Evolutionary conservation across 441 rosid genomes (phyloP).

Genomic region (Viola pubescens): DNA sequence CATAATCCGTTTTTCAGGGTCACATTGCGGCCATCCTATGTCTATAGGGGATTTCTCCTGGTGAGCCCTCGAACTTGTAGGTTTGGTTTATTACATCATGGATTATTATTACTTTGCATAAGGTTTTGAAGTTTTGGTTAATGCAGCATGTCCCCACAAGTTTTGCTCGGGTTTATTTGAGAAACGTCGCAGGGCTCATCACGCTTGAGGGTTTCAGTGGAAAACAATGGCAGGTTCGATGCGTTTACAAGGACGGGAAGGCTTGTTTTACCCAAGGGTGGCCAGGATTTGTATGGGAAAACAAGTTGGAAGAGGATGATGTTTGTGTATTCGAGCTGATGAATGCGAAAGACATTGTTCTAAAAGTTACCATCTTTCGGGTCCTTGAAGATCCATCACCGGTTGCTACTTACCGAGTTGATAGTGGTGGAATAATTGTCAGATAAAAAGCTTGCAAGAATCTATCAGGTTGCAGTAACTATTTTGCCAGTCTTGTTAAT

Average conservation of each 20-base stretch:
- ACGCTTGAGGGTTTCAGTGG: conserved; percentile 27
- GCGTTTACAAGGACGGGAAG: conserved; percentile 9
- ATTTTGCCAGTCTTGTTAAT: neutral
- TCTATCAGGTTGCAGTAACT: neutral
- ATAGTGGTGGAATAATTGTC: neutral
- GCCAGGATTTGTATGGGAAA: conserved; percentile 32
- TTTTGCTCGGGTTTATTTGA: conserved; percentile 30
- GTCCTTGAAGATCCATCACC: conserved; percentile 19
- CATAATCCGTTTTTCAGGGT: conserved; percentile 32
- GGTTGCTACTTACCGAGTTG: no score
- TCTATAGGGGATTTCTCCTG: conserved; percentile 25
- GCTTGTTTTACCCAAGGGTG: conserved; percentile 36
- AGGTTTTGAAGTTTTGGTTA: conserved; percentile 1
- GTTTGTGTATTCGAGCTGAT: conserved; percentile 42
- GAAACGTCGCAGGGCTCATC: conserved; percentile 18
- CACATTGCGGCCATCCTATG: conserved; percentile 30
- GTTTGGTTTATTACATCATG: neutral
- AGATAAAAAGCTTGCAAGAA: neutral
- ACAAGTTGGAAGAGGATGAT: conserved; percentile 39
- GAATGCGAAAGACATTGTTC: conserved; percentile 19
- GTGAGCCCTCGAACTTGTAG: conserved; percentile 21
- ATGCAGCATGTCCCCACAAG: conserved; percentile 34
- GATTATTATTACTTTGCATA: neutral
- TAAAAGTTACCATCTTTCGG: conserved; percentile 39
- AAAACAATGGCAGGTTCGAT: conserved; percentile 28